phyloP scores from a whole-genome alignment of 2,329 filamentous ascomycete genomes.

The Myriangium duriaei region DNA sequence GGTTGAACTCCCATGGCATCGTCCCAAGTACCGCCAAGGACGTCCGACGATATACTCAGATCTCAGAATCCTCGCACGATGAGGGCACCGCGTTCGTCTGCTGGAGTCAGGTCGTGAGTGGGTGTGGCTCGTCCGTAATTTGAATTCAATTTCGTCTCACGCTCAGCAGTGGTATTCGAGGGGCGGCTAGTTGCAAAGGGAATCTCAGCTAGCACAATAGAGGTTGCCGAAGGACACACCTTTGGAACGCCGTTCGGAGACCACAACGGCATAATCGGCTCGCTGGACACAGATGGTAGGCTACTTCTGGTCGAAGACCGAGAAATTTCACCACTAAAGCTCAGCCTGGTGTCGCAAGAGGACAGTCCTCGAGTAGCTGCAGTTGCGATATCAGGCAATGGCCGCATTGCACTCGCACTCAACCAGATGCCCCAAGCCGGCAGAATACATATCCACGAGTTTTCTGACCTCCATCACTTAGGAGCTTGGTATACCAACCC shows the following conservation, averaged over 20 bases:
- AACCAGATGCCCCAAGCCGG: constrained; percentile 17
- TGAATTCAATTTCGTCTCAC: constrained; percentile 11
- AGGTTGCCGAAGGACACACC: constrained; percentile 1
- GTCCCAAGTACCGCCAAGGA: constrained; percentile 1
- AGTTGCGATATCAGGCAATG: constrained; percentile 20
- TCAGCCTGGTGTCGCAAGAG: constrained; percentile 8
- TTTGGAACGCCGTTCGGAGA: constrained; percentile 17
- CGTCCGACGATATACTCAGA: constrained; percentile 6
- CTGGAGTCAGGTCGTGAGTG: constrained; percentile 22
- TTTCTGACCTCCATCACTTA: constrained; percentile 17
- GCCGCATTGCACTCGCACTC: constrained; percentile 18
- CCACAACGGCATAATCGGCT: constrained; percentile 21
- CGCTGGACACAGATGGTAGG: constrained; percentile 16
- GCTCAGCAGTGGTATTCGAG: constrained; percentile 1
- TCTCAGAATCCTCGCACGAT: constrained; percentile 1
- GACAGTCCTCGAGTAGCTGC: constrained; percentile 14
- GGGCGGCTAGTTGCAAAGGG: constrained; percentile 5
- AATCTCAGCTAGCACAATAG: constrained; percentile 11
- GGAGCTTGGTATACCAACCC: constrained; percentile 18
- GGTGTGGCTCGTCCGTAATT: constrained; percentile 10
- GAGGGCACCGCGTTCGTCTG: constrained; percentile 16
- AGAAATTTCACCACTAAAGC: neutral
- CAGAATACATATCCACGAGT: constrained; percentile 19
- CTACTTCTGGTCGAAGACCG: constrained; percentile 13
- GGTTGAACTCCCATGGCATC: constrained; percentile 6